Conservation (phyloP, 1,284 basidiomycete species). For the Amylostereum chailletii region DNA sequence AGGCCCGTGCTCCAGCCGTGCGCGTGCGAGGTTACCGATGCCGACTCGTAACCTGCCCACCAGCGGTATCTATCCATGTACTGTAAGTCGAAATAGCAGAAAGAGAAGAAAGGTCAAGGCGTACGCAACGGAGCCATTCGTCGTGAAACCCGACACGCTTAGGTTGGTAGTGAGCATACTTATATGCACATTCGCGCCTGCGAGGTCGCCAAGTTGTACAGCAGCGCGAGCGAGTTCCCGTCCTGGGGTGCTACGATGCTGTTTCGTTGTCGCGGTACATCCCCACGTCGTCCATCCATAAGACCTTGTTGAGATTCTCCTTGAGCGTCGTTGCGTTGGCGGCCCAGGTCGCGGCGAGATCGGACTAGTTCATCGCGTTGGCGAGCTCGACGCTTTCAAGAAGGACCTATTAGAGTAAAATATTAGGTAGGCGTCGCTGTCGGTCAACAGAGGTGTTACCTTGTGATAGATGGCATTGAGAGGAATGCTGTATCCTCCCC, state of each 20-base stretch:
- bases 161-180: conserved; percentile 45
- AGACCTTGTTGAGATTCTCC: conserved; percentile 29
- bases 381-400: conserved; percentile 41
- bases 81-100: too few relatives aligned
- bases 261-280: conserved; percentile 39
- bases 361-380: conserved; percentile 25
- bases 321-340: conserved; percentile 36
- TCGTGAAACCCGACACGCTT: conserved; percentile 40
- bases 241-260: conserved; percentile 39
- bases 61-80: not conserved
- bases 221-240: conserved; percentile 39
- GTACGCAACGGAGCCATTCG: conserved; percentile 37
- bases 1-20: conserved; percentile 28
- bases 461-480: conserved; percentile 40
- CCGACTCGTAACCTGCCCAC: conserved; percentile 31
- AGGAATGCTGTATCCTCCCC: conserved; percentile 38
- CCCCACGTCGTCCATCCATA: conserved; percentile 35
- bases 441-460: conserved; percentile 15
- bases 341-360: conserved; percentile 25
- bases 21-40: conserved; percentile 34
- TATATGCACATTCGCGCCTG: conserved; percentile 27
- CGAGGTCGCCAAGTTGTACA: conserved; percentile 38
- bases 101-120: not conserved
- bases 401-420: conserved; percentile 25
- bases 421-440: not conserved